Percentiles rank a stretch among this genome's conserved stretches.
Evolutionary conservation across 257 asterid species (phyloP).

Genomic region (Pogostemon cablin): DNA sequence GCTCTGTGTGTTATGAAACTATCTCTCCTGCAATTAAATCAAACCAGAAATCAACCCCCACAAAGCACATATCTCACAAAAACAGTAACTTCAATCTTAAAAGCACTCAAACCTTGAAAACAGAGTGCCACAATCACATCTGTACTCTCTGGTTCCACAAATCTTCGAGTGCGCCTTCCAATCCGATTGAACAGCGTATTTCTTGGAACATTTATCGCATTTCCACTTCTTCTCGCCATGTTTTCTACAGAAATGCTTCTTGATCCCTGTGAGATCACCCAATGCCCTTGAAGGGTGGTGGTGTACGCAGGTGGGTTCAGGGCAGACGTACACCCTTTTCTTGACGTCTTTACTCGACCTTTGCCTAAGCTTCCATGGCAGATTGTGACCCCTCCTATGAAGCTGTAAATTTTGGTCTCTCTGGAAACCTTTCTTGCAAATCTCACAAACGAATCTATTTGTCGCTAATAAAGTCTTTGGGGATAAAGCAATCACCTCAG

Average conservation of each 20-base stretch:
- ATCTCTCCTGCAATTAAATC: conserved; percentile 72
- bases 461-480: conserved; percentile 74
- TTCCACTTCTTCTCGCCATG: conserved; percentile 95
- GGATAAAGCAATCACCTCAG: conserved; percentile 84
- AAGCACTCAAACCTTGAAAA: conserved; percentile 56
- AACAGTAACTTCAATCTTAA: not conserved
- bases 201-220: conserved; percentile 81
- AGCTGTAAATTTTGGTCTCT: conserved; percentile 94
- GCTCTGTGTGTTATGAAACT: conserved; percentile 91
- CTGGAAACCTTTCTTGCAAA: conserved; percentile 83
- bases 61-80: not conserved
- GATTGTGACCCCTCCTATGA: conserved; percentile 83
- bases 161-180: conserved; percentile 89
- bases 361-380: conserved; percentile 87
- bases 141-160: conserved; percentile 86
- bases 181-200: conserved; percentile 90
- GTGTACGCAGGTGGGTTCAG: conserved; percentile 76
- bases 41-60: conserved; percentile 20
- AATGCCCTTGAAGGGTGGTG: conserved; percentile 79
- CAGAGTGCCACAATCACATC: conserved; percentile 81
- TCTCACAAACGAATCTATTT: conserved; percentile 83
- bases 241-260: conserved; percentile 87
- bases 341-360: conserved; percentile 62
- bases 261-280: conserved; percentile 88
- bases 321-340: conserved; percentile 85